Evolutionary conservation across 805 yeast genomes (phyloP).

Genomic region (Wickerhamiella azyma): DNA sequence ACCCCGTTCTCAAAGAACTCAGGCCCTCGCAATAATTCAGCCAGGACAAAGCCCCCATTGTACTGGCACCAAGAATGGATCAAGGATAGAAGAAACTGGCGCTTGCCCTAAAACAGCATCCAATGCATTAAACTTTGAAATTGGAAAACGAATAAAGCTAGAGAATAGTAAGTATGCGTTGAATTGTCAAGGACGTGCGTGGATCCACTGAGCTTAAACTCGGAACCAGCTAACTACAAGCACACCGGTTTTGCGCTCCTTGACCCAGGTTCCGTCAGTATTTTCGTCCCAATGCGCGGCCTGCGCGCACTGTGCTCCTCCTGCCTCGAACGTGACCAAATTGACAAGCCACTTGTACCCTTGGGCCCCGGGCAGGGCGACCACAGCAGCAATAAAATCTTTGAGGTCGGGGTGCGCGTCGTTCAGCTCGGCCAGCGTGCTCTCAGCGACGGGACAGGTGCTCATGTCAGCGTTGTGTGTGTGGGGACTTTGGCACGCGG

Average conservation of each 20-base stretch:
- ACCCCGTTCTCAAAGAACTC: no score
- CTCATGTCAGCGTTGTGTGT: neutral
- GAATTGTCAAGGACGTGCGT: no score
- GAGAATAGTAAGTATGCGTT: no score
- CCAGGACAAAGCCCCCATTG: no score
- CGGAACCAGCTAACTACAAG: slow-evolving; percentile 17
- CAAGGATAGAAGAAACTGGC: no score
- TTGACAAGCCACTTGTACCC: slow-evolving; percentile 17
- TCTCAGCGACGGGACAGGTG: neutral
- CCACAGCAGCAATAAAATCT: slow-evolving; percentile 4
- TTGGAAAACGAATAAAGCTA: no score
- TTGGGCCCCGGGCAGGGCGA: slow-evolving; percentile 12
- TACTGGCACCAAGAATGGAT: no score
- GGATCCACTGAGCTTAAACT: no score
- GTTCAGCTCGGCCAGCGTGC: neutral
- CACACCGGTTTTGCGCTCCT: slow-evolving; percentile 6
- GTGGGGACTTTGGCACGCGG: neutral
- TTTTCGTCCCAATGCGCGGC: slow-evolving; percentile 21
- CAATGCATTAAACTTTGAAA: no score
- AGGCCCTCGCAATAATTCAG: no score
- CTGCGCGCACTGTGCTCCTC: slow-evolving; percentile 14
- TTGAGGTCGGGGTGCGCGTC: neutral
- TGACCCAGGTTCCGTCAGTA: slow-evolving; percentile 20
- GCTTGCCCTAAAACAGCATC: no score
- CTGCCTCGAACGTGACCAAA: slow-evolving; percentile 11